Evolutionary conservation across 2,329 filamentous ascomycete species (phyloP), one percentile per base, ranked within the genome.

Genomic region (Penicillium sclerotiorum): DNA sequence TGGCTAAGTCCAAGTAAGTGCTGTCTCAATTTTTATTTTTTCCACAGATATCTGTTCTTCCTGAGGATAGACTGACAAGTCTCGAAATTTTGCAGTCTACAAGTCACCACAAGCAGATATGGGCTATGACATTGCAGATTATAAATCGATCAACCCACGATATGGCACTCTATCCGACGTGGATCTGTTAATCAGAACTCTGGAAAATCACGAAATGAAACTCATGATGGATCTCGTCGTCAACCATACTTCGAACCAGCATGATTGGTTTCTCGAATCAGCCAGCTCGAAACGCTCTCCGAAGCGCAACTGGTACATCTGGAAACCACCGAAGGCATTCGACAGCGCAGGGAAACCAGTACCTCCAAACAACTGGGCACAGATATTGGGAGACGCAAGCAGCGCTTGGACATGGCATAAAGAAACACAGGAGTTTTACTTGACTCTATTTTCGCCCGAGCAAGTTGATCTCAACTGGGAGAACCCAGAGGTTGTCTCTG

Each of bases 401-500:
- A 36, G 33, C 17, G 62, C 61, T 2, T 69, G 66, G 66, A 61
- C 82, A 45, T 90, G 82, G 75, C 86, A 89, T 61, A 81, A 86
- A 56, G 62, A 69, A 15, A 87, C 85, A 0, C 75, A 79, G 40
- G 84, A 90, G 66, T 90, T 87, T 65, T 90, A 88, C 61, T 78
- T 90, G 0, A 82, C 86, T 53, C 76, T 92, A 12, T 92, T 89
- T 67, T 82, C 84, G 5, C 78, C 80, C 8, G 81, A 87, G 53
- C 88, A 91, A 66, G 88, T 88, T 0, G 89, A 92, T 59, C 75
- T 92, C n/a, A 92, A 92, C 68, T 92, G 87, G 87, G 86, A 90
- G 62, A 88, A 85, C 48, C 74, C 76, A 0, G 80, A 79, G 17
- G 80, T 85, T 0, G 80, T 88, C 6, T 70, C 79, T 27, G 88